Evolutionary conservation across 192 early-diverging fungal genomes (phyloP), one percentile per base, ranked within the genome.

Genomic region (Geosiphon pyriformis): DNA sequence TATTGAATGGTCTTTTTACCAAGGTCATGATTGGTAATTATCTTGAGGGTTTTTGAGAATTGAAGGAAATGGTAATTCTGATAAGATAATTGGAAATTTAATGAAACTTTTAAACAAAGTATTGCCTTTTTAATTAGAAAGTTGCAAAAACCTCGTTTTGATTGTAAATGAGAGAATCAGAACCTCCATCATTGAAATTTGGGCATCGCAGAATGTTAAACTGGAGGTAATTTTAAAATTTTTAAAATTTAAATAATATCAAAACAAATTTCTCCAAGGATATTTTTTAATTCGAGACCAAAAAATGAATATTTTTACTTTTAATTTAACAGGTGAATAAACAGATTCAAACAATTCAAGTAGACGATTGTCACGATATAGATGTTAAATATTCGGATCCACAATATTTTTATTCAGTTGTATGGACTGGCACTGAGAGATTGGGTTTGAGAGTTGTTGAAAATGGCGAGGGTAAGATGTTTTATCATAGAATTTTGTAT

Each of bases 331-430:
- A 66, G 64, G 10, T 66, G 17, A 66, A 66, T 66, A 25, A 49
- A 18, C 64, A 66, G 25, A 52, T 66, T 15, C 64, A 66, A 37
- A 66, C 64, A 11, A 25, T 66, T 26, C 64, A 66, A 55, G 31
- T 66, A 18, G 64, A 66, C 48, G 42, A 66, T 33, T 66, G 64
- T 55, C n/a, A 55, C 11, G 54, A 52, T 52, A 22, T 66, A 18
- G 26, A 66, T 66, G 18, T 66, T 35, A 15, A 66, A 15, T 66
- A 66, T 35, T 27, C 20, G 20, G 8, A n/a, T 6, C 30, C 33
- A 4, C 12, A 25, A 18, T 7, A 52, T 35, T 66, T 66, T 55
- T 15, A 66, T 27, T 66, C 64, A 17, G 33, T 55, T 15, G 64
- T 66, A 30, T 66, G 64, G 64, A 55, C 32, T 37, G 47, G 11